A percentile compares a stretch with the other conserved stretches of the same genome.
Evolutionary conservation across 768 basidiomycete species (phyloP).

Genomic region (Cystoderma amianthinum): DNA sequence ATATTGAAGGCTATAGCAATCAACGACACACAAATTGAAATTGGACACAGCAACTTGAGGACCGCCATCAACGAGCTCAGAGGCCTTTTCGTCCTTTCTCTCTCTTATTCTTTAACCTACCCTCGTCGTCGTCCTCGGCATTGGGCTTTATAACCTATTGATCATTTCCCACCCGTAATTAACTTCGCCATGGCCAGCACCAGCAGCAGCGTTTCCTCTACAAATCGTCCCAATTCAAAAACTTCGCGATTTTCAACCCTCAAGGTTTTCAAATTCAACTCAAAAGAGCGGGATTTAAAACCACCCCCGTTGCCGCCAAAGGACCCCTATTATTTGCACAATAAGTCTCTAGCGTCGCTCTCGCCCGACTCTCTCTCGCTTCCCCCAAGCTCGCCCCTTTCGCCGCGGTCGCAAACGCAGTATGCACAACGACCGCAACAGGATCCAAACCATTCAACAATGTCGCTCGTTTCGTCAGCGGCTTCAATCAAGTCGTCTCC

Average conservation of each 20-base stretch:
- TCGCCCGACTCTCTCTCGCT: conserved; percentile 32
- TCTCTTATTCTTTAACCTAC: background rate
- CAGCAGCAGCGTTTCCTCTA: conserved; percentile 16
- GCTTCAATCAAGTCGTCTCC: conserved; percentile 19
- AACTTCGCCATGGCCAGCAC: conserved; percentile 15
- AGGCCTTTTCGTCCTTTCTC: background rate
- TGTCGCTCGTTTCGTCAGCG: conserved; percentile 29
- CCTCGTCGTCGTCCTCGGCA: background rate
- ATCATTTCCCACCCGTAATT: background rate
- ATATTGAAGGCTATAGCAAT: background rate
- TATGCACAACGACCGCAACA: conserved; percentile 24
- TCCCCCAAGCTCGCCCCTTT: conserved; percentile 33
- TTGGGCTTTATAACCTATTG: background rate
- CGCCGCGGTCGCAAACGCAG: conserved; percentile 25
- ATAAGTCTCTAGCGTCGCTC: conserved; percentile 40
- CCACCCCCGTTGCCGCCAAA: conserved; percentile 64
- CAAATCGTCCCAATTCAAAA: conserved; percentile 9
- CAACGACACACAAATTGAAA: too few relatives aligned
- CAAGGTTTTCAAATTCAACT: conserved; percentile 23
- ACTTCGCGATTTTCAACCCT: conserved; percentile 24
- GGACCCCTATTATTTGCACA: conserved; percentile 43
- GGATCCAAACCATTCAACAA: conserved; percentile 22
- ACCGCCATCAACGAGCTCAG: background rate
- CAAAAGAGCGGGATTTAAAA: conserved; percentile 17
- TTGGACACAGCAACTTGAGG: background rate